These are phyloP conservation scores for Volvox africanus DNA, from an alignment of 139 green algal genomes.

Conservation along the genomic window DNA sequence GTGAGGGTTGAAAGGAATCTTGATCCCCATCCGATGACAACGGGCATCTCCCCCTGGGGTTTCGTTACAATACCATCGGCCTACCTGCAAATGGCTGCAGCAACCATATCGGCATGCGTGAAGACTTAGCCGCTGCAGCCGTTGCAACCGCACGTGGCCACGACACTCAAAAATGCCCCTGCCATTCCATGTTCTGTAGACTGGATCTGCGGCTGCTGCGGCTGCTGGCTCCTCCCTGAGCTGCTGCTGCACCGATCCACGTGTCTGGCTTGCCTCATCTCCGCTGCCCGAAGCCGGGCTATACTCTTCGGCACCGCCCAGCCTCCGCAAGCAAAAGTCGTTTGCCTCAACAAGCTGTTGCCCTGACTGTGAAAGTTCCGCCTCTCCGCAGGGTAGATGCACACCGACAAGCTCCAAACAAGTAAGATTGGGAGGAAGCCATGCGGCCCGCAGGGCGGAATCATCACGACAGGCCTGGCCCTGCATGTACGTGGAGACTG, in stretches of 20 bases:
- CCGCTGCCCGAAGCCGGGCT: too few relatives aligned
- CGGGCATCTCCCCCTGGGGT: too few relatives aligned
- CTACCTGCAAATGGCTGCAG: conserved; percentile 16
- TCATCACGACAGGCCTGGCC: neutral
- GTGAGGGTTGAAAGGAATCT: too few relatives aligned
- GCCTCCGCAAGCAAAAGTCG: too few relatives aligned
- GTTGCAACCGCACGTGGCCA: neutral
- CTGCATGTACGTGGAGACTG: neutral
- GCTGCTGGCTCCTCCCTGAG: neutral
- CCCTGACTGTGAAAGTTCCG: neutral
- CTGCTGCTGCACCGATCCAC: neutral
- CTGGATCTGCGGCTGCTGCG: too few relatives aligned
- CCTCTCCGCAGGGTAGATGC: neutral
- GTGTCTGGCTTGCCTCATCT: neutral
- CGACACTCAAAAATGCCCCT: too few relatives aligned
- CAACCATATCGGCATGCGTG: conserved; percentile 13
- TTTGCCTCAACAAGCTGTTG: neutral
- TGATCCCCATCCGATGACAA: too few relatives aligned
- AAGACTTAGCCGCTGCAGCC: neutral
- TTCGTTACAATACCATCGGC: too few relatives aligned
- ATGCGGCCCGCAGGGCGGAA: neutral
- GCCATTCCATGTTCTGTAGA: too few relatives aligned
- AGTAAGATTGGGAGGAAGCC: conserved; percentile 12
- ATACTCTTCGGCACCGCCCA: too few relatives aligned
- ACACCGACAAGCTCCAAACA: conserved; percentile 12